Evolutionary conservation across 495 filamentous ascomycete species (phyloP).

Genomic region (Aspergillus egyptiacus): DNA sequence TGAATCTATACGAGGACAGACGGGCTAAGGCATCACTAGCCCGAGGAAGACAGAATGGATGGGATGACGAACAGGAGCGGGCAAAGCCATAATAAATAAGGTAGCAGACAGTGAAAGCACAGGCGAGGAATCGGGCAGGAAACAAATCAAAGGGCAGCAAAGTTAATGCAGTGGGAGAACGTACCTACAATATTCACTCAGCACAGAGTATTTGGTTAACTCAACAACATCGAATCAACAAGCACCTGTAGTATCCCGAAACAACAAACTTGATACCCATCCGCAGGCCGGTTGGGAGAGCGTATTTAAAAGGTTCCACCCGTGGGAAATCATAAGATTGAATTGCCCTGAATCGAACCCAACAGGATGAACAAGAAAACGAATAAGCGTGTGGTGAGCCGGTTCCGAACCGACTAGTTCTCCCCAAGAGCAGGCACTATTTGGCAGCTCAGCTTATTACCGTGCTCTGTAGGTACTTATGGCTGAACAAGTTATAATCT

Average conservation of each 20-base stretch:
- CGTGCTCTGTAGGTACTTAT: neutral
- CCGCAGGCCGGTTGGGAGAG: slow-evolving; percentile 15
- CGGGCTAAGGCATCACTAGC: neutral
- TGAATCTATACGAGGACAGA: neutral
- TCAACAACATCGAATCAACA: no score
- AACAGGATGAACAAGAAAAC: slow-evolving; percentile 15
- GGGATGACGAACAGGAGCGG: neutral
- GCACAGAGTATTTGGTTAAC: neutral
- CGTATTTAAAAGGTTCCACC: slow-evolving; percentile 20
- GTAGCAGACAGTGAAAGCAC: no score
- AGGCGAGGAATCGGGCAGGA: neutral
- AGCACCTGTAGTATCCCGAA: neutral
- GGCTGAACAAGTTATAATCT: no score
- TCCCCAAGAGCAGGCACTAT: neutral
- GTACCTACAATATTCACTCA: slow-evolving; percentile 1
- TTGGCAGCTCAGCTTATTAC: slow-evolving; percentile 19
- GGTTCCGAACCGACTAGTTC: slow-evolving; percentile 14
- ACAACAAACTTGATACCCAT: slow-evolving; percentile 6
- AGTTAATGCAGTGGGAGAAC: neutral
- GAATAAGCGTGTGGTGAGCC: slow-evolving; percentile 21
- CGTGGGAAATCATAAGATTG: slow-evolving; percentile 1
- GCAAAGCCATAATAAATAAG: no score
- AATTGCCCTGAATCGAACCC: no score
- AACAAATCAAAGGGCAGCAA: neutral
- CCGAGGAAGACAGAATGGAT: no score